Evolutionary conservation across 1,139 yeast species (phyloP).

Genomic region (Nakaseomyces glabratus): DNA sequence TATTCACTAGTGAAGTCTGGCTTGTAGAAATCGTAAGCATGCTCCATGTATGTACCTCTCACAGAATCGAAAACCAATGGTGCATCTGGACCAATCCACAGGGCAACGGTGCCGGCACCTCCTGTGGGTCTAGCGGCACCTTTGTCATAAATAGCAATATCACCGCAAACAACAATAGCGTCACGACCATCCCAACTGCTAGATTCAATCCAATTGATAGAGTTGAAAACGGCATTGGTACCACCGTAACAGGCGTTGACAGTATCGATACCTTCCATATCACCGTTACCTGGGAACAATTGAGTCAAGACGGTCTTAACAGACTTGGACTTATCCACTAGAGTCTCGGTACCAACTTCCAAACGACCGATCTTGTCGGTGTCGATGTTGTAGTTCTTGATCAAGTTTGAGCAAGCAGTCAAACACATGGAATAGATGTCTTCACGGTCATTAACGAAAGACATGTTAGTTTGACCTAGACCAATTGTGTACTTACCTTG

Average conservation of each 20-base stretch:
- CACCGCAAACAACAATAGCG: constrained; percentile 95
- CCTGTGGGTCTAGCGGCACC: constrained; percentile 99
- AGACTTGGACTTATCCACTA: constrained; percentile 93
- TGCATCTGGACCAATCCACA: constrained; percentile 95
- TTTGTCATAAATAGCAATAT: constrained; percentile 92
- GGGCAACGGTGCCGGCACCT: constrained; percentile 96
- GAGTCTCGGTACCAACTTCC: constrained; percentile 98
- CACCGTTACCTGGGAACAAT: constrained; percentile 78
- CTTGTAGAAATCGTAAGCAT: constrained; percentile 95
- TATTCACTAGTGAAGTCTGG: constrained; percentile 95
- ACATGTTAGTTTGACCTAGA: constrained; percentile 96
- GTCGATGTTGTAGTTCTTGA: constrained; percentile 76
- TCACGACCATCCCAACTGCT: constrained; percentile 98
- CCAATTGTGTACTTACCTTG: constrained; percentile 98
- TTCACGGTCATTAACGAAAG: constrained; percentile 94
- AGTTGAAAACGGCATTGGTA: constrained; percentile 87
- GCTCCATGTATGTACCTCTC: constrained; percentile 91
- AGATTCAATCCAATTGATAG: constrained; percentile 94
- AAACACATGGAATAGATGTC: constrained; percentile 89
- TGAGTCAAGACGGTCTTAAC: constrained; percentile 96
- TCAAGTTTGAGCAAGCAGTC: constrained; percentile 69
- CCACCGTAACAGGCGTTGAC: constrained; percentile 99
- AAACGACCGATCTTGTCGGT: constrained; percentile 78
- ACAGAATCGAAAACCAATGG: constrained; percentile 85
- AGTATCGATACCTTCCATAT: constrained; percentile 94